Percentiles rank a stretch among this genome's conserved stretches.
phyloP scores from a whole-genome alignment of 129 eudicot species.

The Helianthus annuus region HanXRQr2.0-SUNRISE NC_035441.2:120061787-120062286 shows the following conservation, averaged over 20 bases:
- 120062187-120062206: conserved; percentile 38
- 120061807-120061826: not conserved
- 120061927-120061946: conserved; percentile 82
- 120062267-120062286: conserved; percentile 35
- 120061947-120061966: conserved; percentile 73
- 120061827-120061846: not conserved
- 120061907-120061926: conserved; percentile 74
- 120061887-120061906: conserved; percentile 69
- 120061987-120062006: conserved; percentile 43
- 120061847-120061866: not conserved
- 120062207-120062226: conserved; percentile 31
- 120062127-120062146: not conserved
- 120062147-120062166: conserved; percentile 44
- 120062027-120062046: not conserved
- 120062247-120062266: conserved; percentile 44
- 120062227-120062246: conserved; percentile 40
- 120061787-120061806: too few species aligned
- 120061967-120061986: conserved; percentile 63
- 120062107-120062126: not conserved
- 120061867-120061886: not conserved
- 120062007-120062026: conserved; percentile 39
- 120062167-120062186: conserved; percentile 36
- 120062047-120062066: not conserved
- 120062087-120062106: not conserved
- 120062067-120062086: not conserved